These are phyloP conservation scores for Pisolithus marmoratus DNA, from an alignment of 768 basidiomycete genomes.

Conservation along the genomic window DNA sequence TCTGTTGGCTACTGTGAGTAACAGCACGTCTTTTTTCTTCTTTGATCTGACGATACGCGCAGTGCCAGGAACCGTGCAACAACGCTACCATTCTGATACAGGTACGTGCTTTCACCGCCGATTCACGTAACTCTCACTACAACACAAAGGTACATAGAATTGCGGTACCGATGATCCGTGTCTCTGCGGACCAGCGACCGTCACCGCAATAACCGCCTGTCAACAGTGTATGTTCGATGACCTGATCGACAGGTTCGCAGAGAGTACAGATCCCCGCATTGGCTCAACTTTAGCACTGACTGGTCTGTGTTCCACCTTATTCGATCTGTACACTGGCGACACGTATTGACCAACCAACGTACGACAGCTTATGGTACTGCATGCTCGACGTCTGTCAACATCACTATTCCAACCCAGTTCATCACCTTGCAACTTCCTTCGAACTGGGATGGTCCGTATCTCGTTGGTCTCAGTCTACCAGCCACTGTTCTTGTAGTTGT, in stretches of 20 bases:
- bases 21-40: neutral
- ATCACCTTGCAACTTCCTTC: slow-evolving; percentile 41
- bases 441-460: slow-evolving; percentile 59
- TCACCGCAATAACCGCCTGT: slow-evolving; percentile 42
- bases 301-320: slow-evolving; percentile 34
- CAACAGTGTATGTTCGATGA: slow-evolving; percentile 64
- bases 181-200: slow-evolving; percentile 44
- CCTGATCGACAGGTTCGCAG: slow-evolving; percentile 46
- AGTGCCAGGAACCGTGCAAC: slow-evolving; percentile 25
- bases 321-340: neutral
- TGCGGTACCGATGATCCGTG: slow-evolving; percentile 47
- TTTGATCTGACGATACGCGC: slow-evolving; percentile 13
- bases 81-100: slow-evolving; percentile 18
- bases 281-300: slow-evolving; percentile 56
- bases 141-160: slow-evolving; percentile 14
- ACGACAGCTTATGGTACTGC: slow-evolving; percentile 48
- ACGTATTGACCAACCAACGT: slow-evolving; percentile 4
- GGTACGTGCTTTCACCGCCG: slow-evolving; percentile 10
- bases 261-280: slow-evolving; percentile 44
- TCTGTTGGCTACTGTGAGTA: slow-evolving; percentile 26
- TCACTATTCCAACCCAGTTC: slow-evolving; percentile 33
- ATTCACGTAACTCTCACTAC: slow-evolving; percentile 25
- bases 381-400: slow-evolving; percentile 35
- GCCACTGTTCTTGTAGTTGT: slow-evolving; percentile 42
- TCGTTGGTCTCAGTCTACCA: slow-evolving; percentile 37